Evolutionary conservation across 805 yeast genomes (phyloP).

Genomic region (Zygoascus ofunaensis): DNA sequence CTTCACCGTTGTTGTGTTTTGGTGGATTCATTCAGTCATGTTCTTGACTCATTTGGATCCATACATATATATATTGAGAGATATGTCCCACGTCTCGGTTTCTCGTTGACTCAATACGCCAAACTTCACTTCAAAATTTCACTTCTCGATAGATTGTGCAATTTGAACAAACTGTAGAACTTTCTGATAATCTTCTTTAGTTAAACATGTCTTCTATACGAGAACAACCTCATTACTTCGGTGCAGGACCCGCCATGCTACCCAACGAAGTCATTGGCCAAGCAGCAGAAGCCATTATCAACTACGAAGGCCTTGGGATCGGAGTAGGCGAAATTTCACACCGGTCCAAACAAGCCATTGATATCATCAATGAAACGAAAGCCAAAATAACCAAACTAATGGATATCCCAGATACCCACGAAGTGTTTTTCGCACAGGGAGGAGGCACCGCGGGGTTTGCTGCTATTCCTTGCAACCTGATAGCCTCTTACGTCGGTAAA

Average conservation of each 20-base stretch:
- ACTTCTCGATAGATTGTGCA: no score
- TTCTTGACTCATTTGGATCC: no score
- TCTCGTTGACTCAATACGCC: no score
- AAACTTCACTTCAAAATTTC: no score
- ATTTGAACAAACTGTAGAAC: no score
- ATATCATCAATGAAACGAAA: constrained; percentile 71
- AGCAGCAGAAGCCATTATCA: constrained; percentile 76
- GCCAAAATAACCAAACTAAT: constrained; percentile 53
- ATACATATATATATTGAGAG: no score
- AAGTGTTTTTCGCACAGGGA: constrained; percentile 91
- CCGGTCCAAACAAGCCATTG: constrained; percentile 74
- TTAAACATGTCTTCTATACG: constrained; percentile 3
- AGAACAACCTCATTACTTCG: constrained; percentile 48
- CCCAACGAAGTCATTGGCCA: constrained; percentile 78
- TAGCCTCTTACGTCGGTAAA: constrained; percentile 63
- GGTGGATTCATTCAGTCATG: no score
- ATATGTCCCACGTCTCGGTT: no score
- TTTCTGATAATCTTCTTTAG: no score
- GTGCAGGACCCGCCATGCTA: constrained; percentile 97
- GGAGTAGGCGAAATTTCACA: constrained; percentile 97
- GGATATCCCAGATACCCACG: constrained; percentile 82
- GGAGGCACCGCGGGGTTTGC: constrained; percentile 98
- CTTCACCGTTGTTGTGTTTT: no score
- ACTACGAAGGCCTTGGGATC: constrained; percentile 59
- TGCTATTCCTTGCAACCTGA: constrained; percentile 70